Base-by-base conservation (phyloP, 2,329 filamentous ascomycete genomes). In the Diaporthe humulicola region DNA sequence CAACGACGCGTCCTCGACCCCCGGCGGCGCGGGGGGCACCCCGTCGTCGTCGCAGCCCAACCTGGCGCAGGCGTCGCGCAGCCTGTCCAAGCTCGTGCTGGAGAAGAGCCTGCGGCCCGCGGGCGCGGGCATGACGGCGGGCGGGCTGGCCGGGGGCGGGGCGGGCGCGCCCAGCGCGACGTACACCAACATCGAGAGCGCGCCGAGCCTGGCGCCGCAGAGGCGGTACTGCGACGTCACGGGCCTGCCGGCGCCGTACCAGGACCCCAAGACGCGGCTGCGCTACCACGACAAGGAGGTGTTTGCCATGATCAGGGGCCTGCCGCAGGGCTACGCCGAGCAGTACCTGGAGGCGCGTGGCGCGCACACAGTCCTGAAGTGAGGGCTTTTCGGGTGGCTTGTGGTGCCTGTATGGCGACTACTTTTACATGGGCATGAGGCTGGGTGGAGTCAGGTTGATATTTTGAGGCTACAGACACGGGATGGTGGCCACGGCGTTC, bases 201-300 rank as follows among this genome's bases (percentile, higher is more conserved):
- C 97, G 4, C 97, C 97, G 52, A 97, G 94, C 74, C 87, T 98
- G 79, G 93, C 93, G 69, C 93, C 95, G 78, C 91, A 94, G 81
- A 95, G 93, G 84, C 94, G 93, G 80, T 99, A 98, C 85, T 99
- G 97, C 87, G 97, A 99, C 84, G 90, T 99, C 79, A 99, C 97
- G 1, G 97, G 97, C 1, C 86, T 99, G 77, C 91, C 95, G n/a
- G 95, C 95, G 40, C 93, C 94, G 8, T 99, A 99, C 82, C 91
- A 94, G 42, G 97, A 99, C 82, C 97, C 97, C 3, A 99, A 99
- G 89, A 98, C 96, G 52, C 90, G 96, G 77, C 85, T 99, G 84
- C 89, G 96, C 76, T 99, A 99, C 84, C 94, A 98, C 84, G 93
- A 99, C 83, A 94, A 91, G 83, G 97, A 99, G 86, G 91, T 98